Base-by-base conservation (phyloP, 2,329 filamentous ascomycete genomes). In the Parastagonospora nodorum region DNA sequence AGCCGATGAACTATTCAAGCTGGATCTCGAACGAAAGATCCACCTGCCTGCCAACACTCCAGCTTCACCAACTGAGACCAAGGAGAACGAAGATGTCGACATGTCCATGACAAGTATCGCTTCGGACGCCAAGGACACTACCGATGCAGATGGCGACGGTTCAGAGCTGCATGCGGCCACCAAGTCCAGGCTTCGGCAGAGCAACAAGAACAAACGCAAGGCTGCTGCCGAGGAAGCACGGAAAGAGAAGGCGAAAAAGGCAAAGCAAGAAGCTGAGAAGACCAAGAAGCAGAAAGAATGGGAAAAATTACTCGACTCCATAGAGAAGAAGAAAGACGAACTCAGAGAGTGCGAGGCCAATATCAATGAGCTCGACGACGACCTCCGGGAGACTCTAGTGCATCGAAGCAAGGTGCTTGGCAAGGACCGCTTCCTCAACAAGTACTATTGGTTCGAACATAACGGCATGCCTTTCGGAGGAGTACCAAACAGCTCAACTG, bases 371-470 rank as follows among this genome's bases (percentile, higher is more conserved):
- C 84, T 96, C 44, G 93, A 97, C 64, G 92, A 95, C 64, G 92
- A 97, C 70, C 81, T 99, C 39, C 89, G 94, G 45, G 93, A 97
- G 75, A 92, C 92, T 35, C 90, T 97, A 73, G 96, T 93, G 64
- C 90, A 92, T 31, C 88, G 94, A 55, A 96, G 92, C 14, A 87
- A 90, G 56, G 86, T 93, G 14, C 81, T 99, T 24, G 94, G 94
- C 53, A 93, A 94, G 72, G 94, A 99, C 75, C 86, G 94, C 38
- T 99, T 96, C 80, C 96, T 93, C 86, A 97, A 99, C 74, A 86
- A 93, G 46, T 99, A 97, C 75, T 97, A 95, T 80, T 99, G 94
- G 93, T 97, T 97, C 72, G 94, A 99, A 75, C 88, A 93, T 56
- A 99, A 97, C 67, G 94, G 92, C 19, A 97, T 97, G 92, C 94